Evolutionary conservation across 2,329 filamentous ascomycete genomes (phyloP), one percentile per base, ranked within the genome.

Genomic region (Pestalotiopsis sp.): DNA sequence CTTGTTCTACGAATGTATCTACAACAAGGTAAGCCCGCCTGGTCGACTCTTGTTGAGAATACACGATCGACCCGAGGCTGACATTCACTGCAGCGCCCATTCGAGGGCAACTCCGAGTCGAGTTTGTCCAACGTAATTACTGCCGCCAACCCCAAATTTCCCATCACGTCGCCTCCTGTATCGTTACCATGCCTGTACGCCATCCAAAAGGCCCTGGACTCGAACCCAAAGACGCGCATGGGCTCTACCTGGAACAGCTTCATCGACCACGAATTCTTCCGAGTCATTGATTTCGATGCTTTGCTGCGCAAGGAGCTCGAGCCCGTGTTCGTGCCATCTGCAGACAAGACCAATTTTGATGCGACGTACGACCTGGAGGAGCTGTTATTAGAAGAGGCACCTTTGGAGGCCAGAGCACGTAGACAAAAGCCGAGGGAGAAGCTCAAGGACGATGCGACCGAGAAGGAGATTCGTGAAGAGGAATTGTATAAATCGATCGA

Each of bases 1-100:
- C 60, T 88, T 97, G n/a, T 98, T 98, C 80, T 99, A 98, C 80
- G 96, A 99, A 81, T 98, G 96, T 86, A 98, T 99, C 73, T 99
- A 98, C 84, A 97, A 97, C 83, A 98, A 97, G 91, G 94, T 94
- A 82, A 66, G 86, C 78, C 57, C 31, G 31, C 31, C 31, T 36
- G 23, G 66, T 59, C 31, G 25, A 23, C 49, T 27, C 41, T 31
- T 58, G 20, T 56, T 17, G 23, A 56, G 23, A 36, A 36, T 36
- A 2, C 40, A 41, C 25, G 13, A 52, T 59, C 11, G 36, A 36
- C 31, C 27, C 38, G 65, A 60, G 69, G 70, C 80, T 84, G 75
- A 84, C 75, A 65, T 52, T 31, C 12, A 27, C 64, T 45, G 52
- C 77, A 97, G 93, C 90, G 96, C 75, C 96, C 96, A 25, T 99